These are phyloP conservation scores for Entomortierella parvispora DNA, from an alignment of 192 early-diverging fungal species.

Conservation along the genomic window DNA sequence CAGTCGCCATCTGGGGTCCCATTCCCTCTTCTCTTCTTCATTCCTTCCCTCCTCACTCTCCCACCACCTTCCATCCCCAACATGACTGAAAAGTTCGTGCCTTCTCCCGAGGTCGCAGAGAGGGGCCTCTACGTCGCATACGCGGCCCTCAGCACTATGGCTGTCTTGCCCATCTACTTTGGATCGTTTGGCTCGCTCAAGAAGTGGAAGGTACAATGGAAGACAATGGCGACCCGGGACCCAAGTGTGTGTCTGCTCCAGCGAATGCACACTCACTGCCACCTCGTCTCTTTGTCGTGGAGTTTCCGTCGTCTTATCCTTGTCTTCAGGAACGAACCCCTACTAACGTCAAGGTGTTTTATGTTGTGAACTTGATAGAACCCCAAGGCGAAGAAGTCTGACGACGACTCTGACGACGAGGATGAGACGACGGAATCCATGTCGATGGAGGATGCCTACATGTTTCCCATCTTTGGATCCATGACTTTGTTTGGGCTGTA, in stretches of 20 bases:
- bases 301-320: no score
- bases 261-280: no score
- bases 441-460: slow-evolving; percentile 87
- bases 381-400: slow-evolving; percentile 53
- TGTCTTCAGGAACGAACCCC: no score
- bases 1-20: not conserved
- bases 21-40: slow-evolving; percentile 7
- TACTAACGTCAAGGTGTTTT: no score
- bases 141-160: slow-evolving; percentile 85
- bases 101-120: slow-evolving; percentile 43
- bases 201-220: slow-evolving; percentile 58
- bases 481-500: slow-evolving; percentile 83
- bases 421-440: slow-evolving; percentile 79
- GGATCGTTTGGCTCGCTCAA: slow-evolving; percentile 82
- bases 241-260: no score
- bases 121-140: slow-evolving; percentile 81
- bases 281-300: no score
- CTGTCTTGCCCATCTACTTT: slow-evolving; percentile 86
- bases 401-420: slow-evolving; percentile 72
- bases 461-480: slow-evolving; percentile 94
- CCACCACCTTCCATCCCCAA: not conserved
- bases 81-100: slow-evolving; percentile 50
- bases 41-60: slow-evolving; percentile 1
- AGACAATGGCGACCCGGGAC: no score
- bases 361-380: no score